Evolutionary conservation across 371 early-diverging fungal genomes (phyloP).

Genomic region (Zancudomyces culisetae): DNA sequence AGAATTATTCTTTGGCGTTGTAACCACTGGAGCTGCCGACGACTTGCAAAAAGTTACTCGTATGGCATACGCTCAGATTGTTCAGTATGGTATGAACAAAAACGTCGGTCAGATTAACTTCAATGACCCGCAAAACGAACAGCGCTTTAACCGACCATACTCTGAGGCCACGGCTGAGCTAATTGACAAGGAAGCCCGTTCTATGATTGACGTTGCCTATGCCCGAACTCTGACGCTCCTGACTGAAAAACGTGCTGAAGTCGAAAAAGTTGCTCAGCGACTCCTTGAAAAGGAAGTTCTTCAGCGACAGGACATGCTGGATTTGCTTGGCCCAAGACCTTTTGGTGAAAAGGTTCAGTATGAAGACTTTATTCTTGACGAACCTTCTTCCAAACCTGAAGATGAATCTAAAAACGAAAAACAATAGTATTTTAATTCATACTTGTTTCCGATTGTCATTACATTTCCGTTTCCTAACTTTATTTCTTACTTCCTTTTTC

Average conservation of each 20-base stretch:
- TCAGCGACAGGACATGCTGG: slow-evolving; percentile 85
- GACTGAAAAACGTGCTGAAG: slow-evolving; percentile 56
- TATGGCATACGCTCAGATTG: slow-evolving; percentile 88
- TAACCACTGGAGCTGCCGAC: slow-evolving; percentile 81
- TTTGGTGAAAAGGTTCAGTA: slow-evolving; percentile 58
- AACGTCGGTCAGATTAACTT: slow-evolving; percentile 74
- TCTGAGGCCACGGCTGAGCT: slow-evolving; percentile 84
- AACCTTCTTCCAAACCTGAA: too few species aligned
- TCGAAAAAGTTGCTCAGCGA: slow-evolving; percentile 82
- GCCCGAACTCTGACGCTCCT: slow-evolving; percentile 56
- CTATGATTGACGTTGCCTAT: slow-evolving; percentile 64
- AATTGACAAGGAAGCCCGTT: slow-evolving; percentile 87
- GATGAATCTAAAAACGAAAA: too few species aligned
- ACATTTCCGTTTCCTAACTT: neutral
- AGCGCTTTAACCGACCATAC: slow-evolving; percentile 82
- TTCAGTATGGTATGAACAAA: slow-evolving; percentile 87
- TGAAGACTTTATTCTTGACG: slow-evolving; percentile 30
- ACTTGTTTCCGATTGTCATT: neutral
- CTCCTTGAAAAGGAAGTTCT: slow-evolving; percentile 91
- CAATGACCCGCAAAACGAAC: slow-evolving; percentile 37
- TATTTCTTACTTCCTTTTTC: neutral
- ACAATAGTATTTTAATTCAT: too few species aligned
- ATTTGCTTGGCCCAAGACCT: slow-evolving; percentile 71
- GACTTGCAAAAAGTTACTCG: slow-evolving; percentile 94
- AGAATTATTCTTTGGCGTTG: slow-evolving; percentile 75